Evolutionary conservation across 306 rosid genomes (phyloP).

Genomic region (Oxytropis ochrocephala): DNA sequence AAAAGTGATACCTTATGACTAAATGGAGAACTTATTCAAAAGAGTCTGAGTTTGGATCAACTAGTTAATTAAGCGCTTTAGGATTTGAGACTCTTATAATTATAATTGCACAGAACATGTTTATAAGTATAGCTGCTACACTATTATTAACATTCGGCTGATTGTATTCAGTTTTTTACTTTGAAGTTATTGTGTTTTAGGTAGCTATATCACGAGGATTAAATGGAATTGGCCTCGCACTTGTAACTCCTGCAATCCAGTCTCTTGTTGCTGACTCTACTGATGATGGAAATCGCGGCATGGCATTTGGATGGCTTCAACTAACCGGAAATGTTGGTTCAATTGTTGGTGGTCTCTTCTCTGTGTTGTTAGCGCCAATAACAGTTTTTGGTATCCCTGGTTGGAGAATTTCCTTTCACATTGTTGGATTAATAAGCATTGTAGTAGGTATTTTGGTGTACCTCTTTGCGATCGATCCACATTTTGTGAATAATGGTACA

Average conservation of each 20-base stretch:
- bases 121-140: too few relatives aligned
- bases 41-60: too few relatives aligned
- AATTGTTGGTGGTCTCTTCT: constrained; percentile 68
- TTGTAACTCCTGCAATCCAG: constrained; percentile 88
- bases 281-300: constrained; percentile 75
- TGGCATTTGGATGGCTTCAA: constrained; percentile 96
- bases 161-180: constrained; percentile 33
- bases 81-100: too few relatives aligned
- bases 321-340: constrained; percentile 80
- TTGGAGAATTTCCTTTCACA: constrained; percentile 87
- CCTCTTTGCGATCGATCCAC: constrained; percentile 77
- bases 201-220: constrained; percentile 86
- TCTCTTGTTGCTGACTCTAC: constrained; percentile 94
- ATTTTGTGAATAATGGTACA: constrained; percentile 34
- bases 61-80: too few relatives aligned
- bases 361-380: constrained; percentile 69
- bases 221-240: constrained; percentile 93
- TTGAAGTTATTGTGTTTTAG: constrained; percentile 48
- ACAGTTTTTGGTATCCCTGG: constrained; percentile 84
- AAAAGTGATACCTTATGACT: too few relatives aligned
- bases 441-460: constrained; percentile 60
- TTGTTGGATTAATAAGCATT: constrained; percentile 76
- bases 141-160: constrained; percentile 19
- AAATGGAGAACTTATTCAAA: too few relatives aligned
- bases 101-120: too few relatives aligned